Evolutionary conservation across 768 basidiomycete species (phyloP).

Genomic region (Pulveroboletus ravenelii): DNA sequence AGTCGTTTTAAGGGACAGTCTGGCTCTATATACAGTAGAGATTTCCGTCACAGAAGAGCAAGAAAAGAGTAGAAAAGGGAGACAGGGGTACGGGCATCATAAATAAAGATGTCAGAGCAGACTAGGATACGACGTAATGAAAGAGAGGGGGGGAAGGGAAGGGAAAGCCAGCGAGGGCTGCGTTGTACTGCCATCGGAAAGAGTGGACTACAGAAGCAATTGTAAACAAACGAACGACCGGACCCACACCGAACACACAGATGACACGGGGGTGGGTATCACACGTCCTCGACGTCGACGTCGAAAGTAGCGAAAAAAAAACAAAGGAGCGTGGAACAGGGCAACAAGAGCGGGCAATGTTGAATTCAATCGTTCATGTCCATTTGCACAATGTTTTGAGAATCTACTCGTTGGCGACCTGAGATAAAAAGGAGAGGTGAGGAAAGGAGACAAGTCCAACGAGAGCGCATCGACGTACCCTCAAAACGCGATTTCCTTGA

Average conservation of each 20-base stretch:
- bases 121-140: neutral
- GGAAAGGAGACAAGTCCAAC: neutral
- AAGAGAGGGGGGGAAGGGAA: neutral
- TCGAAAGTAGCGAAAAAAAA: neutral
- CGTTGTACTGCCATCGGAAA: neutral
- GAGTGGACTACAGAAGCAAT: neutral
- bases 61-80: too few species aligned
- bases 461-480: constrained; percentile 17
- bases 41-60: too few species aligned
- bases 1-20: too few species aligned
- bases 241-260: neutral
- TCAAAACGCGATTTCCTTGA: constrained; percentile 25
- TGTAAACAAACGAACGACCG: constrained; percentile 2
- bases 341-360: neutral
- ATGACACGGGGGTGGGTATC: neutral
- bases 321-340: neutral
- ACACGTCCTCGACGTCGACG: neutral
- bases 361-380: neutral
- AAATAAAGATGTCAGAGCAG: neutral
- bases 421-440: neutral
- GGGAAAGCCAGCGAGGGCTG: too few species aligned
- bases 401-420: constrained; percentile 19
- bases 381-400: neutral
- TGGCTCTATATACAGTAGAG: too few species aligned
- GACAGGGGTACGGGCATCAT: too few species aligned